phyloP scores from a whole-genome alignment of 176 grass and related monocot species.

The Rhynchospora breviuscula region DNA sequence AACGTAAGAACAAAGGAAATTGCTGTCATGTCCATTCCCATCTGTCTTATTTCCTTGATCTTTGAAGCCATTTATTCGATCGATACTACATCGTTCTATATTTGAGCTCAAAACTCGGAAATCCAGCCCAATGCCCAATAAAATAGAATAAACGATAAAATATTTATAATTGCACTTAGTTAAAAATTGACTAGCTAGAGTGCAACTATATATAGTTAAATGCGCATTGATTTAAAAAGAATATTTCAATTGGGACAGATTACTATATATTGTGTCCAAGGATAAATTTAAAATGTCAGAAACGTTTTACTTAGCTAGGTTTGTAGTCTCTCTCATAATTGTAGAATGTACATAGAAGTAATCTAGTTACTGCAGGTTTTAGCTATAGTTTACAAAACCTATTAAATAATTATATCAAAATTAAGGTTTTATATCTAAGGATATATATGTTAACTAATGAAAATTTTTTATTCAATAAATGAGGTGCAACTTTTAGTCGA shows the following conservation, averaged over 20 bases:
- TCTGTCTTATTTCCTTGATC: conserved; percentile 22
- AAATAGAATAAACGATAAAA: neutral
- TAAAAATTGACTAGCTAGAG: neutral
- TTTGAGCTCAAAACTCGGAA: conserved; percentile 17
- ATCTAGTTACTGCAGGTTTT: no score
- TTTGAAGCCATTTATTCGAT: conserved; percentile 20
- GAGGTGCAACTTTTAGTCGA: no score
- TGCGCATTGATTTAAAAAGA: neutral
- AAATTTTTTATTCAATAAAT: no score
- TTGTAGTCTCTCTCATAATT: no score
- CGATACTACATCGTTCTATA: neutral
- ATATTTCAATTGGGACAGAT: neutral
- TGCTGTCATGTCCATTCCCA: conserved; percentile 16
- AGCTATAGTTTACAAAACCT: no score
- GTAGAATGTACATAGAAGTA: no score
- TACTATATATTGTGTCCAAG: no score
- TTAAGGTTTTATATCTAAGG: no score
- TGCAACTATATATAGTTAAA: conserved; percentile 4
- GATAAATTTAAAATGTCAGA: no score
- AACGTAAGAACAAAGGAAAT: conserved; percentile 18
- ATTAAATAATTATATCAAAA: no score
- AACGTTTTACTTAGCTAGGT: no score
- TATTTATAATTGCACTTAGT: neutral
- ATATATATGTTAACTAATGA: no score
- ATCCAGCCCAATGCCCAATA: neutral